Conservation (phyloP, 2,329 filamentous ascomycete genomes). For the Phialophora expanda region DNA sequence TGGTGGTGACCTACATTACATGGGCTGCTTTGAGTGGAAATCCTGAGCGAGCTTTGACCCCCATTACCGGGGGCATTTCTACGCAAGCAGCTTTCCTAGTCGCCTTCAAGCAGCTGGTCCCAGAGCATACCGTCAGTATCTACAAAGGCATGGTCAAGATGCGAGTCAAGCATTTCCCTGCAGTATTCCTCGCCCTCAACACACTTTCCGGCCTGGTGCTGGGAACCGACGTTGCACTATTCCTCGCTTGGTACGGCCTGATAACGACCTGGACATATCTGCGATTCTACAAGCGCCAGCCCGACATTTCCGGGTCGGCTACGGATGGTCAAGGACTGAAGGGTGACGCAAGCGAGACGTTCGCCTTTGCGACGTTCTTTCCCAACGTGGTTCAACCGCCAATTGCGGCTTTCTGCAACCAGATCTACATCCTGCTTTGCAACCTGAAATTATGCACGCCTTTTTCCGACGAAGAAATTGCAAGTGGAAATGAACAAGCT, state of each 20-base stretch:
- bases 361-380: slow-evolving; percentile 95
- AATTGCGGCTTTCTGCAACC: slow-evolving; percentile 73
- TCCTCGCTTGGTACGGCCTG: slow-evolving; percentile 81
- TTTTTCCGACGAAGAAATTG: slow-evolving; percentile 80
- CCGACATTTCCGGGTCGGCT: slow-evolving; percentile 60
- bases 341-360: slow-evolving; percentile 94
- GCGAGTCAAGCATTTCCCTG: slow-evolving; percentile 81
- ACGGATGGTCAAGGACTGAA: slow-evolving; percentile 66
- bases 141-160: slow-evolving; percentile 88
- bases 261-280: slow-evolving; percentile 92
- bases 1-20: slow-evolving; percentile 74
- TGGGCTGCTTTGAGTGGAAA: slow-evolving; percentile 68
- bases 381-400: slow-evolving; percentile 80
- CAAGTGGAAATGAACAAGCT: slow-evolving; percentile 73
- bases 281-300: slow-evolving; percentile 81
- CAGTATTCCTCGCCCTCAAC: slow-evolving; percentile 74
- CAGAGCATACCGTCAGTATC: slow-evolving; percentile 93
- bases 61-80: slow-evolving; percentile 85
- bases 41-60: slow-evolving; percentile 61
- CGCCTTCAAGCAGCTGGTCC: slow-evolving; percentile 95
- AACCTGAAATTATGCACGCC: slow-evolving; percentile 79
- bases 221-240: slow-evolving; percentile 75
- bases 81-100: slow-evolving; percentile 93
- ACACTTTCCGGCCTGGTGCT: slow-evolving; percentile 68
- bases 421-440: slow-evolving; percentile 76